Evolutionary conservation across 805 yeast genomes (phyloP).

Genomic region (Saccharomycopsis guyanensis): DNA sequence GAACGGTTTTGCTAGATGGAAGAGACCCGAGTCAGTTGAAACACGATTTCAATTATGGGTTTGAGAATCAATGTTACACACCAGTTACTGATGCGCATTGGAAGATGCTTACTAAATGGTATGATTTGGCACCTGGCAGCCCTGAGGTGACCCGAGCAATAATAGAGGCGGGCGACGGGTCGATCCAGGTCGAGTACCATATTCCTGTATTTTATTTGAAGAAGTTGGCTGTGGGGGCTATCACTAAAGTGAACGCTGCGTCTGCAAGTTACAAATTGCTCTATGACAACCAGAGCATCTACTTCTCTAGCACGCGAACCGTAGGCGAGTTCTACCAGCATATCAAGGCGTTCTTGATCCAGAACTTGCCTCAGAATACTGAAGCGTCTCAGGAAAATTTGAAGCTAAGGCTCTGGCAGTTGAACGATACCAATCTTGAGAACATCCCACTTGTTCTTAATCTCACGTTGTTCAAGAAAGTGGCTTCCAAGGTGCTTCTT

Average conservation of each 20-base stretch:
- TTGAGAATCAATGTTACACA: slow-evolving; percentile 5
- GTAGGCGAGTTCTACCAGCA: slow-evolving; percentile 9
- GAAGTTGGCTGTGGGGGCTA: slow-evolving; percentile 6
- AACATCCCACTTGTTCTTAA: slow-evolving; percentile 11
- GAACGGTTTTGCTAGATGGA: slow-evolving; percentile 6
- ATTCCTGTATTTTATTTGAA: slow-evolving; percentile 8
- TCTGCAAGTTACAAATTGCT: neutral
- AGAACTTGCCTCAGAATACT: neutral
- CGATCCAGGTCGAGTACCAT: slow-evolving; percentile 4
- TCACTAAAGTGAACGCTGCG: slow-evolving; percentile 4
- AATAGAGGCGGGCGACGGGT: neutral
- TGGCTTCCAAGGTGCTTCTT: slow-evolving; percentile 4
- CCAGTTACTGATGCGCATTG: slow-evolving; percentile 1
- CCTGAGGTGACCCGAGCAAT: slow-evolving; percentile 7
- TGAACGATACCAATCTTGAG: slow-evolving; percentile 5
- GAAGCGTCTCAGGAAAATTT: neutral
- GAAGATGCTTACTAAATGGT: slow-evolving; percentile 7
- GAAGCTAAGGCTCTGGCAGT: slow-evolving; percentile 11
- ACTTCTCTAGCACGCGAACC: slow-evolving; percentile 8
- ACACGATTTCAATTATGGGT: slow-evolving; percentile 8
- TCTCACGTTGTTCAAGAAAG: slow-evolving; percentile 7
- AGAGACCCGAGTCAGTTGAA: slow-evolving; percentile 6
- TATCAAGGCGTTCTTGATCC: slow-evolving; percentile 2
- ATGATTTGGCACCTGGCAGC: slow-evolving; percentile 8
- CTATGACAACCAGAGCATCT: slow-evolving; percentile 4